Base-by-base conservation (phyloP, 306 rosid genomes). In the Gastrolobium villosum region DNA sequence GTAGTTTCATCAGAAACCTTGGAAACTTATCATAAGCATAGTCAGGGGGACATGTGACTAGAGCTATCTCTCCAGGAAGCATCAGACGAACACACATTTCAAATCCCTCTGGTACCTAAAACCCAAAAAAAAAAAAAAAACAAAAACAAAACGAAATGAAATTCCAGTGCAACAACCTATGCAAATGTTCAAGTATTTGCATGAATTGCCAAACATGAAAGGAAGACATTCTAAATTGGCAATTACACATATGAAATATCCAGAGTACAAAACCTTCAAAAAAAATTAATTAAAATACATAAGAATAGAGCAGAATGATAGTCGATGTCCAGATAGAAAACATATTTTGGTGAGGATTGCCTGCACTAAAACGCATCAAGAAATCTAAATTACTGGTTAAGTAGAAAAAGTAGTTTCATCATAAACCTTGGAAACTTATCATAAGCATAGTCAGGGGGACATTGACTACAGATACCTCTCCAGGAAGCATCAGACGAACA, bases 401-500 rank as follows among this genome's bases (percentile, higher is more conserved):
- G 31, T 41, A 34, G 41, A 69, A 41, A 53, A 79, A 76, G 57
- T 55, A 60, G 50, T 45, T 76, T 69, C 48, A 77, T 77, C 43
- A 34, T 37, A 72, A 80, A 91, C 98, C 99, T 96, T 13, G 87
- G 84, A 72, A 96, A 91, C 73, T 96, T 93, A 91, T 96, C 98
- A 73, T 93, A 91, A 77, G 97, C 99, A 88, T 90, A 96, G 87
- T 96, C 98, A 6, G 99, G 98, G 39, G 97, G 99, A 35, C 93
- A 93, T 61, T 89, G 71, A 96, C 92, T 20, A 90, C 90, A 73
- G 99, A 90, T 76, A 87, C 62, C 91, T 96, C 99, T 69, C 88
- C 99, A 40, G 99, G 99, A 75, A 96, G 85, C 99, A 96, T 96
- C 84, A 96, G 83, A 59, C 94, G 98, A 75, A 93, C 96, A 85